Evolutionary conservation across 1,139 yeast species (phyloP), one percentile per base, ranked within the genome.

Genomic region (Taiozyma sp.): DNA sequence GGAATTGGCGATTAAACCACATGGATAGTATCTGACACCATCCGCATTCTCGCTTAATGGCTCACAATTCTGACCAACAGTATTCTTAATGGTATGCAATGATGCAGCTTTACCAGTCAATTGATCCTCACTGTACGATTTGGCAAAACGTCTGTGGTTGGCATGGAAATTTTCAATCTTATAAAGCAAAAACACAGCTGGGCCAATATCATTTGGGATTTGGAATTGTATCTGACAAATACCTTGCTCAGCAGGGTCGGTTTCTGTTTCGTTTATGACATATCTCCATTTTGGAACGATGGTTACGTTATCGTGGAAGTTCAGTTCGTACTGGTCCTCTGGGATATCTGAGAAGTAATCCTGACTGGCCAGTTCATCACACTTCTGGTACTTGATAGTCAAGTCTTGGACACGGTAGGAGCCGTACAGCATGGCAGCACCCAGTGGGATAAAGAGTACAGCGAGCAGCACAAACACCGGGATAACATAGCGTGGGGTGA

Each of bases 1-100:
- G 1, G 98, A 87, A 70, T 93, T 93, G 48, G 99, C 97, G 65
- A 93, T 92, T 55, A 93, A 75, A 0, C 99, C 99, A 72, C 99
- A 93, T 9, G 99, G 99, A 67, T 93, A 93, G 59, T 80, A 76
- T 29, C 79, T 83, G 53, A 74, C 73, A 7, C 86, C 88, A 43
- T 84, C 77, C 0, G 63, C 65, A 32, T 65, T 57, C 58, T 81
- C 75, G 10, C 76, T 64, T 62, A 93, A 76, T 3, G 99, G 99
- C 65, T 88, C 80, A 73, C 99, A 93, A 66, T 87, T 89, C 65
- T 87, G 93, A 48, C 95, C 96, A 44, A 76, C 80, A 0, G 85
- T 78, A 60, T 84, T 78, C 63, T 86, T 84, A 54, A 93, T 81
- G 36, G 67, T 73, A 14, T 57, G 50, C 19, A 73, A 70, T 22